Evolutionary conservation across 768 basidiomycete genomes (phyloP).

Genomic region (Gymnopilus junonius): DNA sequence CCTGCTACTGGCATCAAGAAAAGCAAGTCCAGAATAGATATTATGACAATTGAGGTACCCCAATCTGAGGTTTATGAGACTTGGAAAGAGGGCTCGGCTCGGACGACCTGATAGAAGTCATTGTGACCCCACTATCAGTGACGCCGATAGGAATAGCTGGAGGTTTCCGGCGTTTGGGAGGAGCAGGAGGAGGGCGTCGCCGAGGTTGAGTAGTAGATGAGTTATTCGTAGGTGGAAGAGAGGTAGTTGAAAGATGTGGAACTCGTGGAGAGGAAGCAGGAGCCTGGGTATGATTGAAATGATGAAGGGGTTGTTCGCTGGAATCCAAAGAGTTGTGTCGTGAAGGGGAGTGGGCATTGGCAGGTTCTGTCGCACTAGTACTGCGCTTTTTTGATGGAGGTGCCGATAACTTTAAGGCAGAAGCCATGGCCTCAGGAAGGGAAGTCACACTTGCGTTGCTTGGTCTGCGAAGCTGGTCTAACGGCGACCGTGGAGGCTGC

Average conservation of each 20-base stretch:
- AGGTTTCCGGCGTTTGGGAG: constrained; percentile 69
- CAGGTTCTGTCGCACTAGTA: constrained; percentile 13
- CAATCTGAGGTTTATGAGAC: constrained; percentile 22
- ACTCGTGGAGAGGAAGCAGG: constrained; percentile 9
- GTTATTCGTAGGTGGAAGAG: constrained; percentile 22
- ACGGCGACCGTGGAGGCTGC: constrained; percentile 33
- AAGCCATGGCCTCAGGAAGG: constrained; percentile 31
- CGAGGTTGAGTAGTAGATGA: constrained; percentile 25
- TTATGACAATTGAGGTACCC: constrained; percentile 25
- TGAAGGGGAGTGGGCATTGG: constrained; percentile 5
- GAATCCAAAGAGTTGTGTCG: constrained; percentile 24
- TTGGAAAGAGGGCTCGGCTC: constrained; percentile 38
- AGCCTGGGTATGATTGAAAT: constrained; percentile 9
- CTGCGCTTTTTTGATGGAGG: constrained; percentile 20
- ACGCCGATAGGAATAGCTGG: constrained; percentile 65
- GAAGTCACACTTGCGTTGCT: constrained; percentile 50
- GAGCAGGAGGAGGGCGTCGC: constrained; percentile 67
- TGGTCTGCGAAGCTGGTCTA: constrained; percentile 29
- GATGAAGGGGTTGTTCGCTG: constrained; percentile 11
- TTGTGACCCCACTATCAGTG: constrained; percentile 55
- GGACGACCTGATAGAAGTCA: constrained; percentile 61
- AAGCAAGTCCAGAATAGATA: not conserved
- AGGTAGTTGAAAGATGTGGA: constrained; percentile 10
- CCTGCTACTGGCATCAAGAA: not conserved
- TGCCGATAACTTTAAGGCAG: constrained; percentile 3